Percentiles rank a stretch among this genome's conserved stretches.
phyloP scores from a whole-genome alignment of 805 yeast genomes.

The Kluyveromyces starmeri region DNA sequence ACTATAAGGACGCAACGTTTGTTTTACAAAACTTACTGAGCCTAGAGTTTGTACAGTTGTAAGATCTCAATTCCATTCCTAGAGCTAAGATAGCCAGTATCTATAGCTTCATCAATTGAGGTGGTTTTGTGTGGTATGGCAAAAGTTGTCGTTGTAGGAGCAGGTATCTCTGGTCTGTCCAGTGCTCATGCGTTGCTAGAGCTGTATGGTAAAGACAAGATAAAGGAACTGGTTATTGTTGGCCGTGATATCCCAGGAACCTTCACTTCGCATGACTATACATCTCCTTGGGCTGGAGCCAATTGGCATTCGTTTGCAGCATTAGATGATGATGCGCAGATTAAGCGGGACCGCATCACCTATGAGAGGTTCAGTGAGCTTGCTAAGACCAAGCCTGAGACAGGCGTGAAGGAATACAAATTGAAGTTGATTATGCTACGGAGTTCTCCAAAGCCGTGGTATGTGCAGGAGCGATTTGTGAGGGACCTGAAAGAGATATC shows the following conservation, averaged over 20 bases:
- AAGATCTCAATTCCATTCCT: no score
- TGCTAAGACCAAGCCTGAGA: slow-evolving; percentile 37
- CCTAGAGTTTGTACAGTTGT: no score
- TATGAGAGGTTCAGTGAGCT: slow-evolving; percentile 40
- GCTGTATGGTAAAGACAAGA: slow-evolving; percentile 27
- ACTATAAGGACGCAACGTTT: no score
- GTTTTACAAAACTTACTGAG: no score
- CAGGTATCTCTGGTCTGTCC: slow-evolving; percentile 62
- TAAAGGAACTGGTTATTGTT: slow-evolving; percentile 31
- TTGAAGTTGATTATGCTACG: slow-evolving; percentile 12
- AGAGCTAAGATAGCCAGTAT: no score
- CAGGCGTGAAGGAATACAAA: slow-evolving; percentile 36
- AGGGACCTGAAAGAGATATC: slow-evolving; percentile 32
- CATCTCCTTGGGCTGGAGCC: slow-evolving; percentile 68
- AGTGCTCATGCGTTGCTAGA: slow-evolving; percentile 37
- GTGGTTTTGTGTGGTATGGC: slow-evolving; percentile 60
- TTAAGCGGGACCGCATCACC: slow-evolving; percentile 38
- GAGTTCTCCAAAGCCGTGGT: slow-evolving; percentile 41
- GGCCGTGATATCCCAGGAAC: slow-evolving; percentile 51
- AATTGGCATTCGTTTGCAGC: slow-evolving; percentile 58
- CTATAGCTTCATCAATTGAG: no score
- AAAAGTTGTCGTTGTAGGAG: slow-evolving; percentile 66
- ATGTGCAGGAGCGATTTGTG: slow-evolving; percentile 29
- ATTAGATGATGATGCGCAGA: slow-evolving; percentile 30
- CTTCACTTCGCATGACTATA: slow-evolving; percentile 37